phyloP scores from a whole-genome alignment of 2,329 filamentous ascomycete genomes.

The Fusarium sp. region DNA sequence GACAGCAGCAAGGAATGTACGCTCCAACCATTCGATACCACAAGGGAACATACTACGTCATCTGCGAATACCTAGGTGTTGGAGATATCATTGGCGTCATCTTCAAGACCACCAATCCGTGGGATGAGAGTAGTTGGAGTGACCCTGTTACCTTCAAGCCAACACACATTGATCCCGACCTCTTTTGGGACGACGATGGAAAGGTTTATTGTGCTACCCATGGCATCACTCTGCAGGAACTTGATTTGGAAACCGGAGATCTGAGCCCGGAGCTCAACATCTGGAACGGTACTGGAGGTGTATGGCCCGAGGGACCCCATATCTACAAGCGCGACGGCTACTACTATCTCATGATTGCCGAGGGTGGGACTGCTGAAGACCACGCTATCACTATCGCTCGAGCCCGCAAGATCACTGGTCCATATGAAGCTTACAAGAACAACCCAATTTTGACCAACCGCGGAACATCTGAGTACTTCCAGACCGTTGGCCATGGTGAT shows the following conservation, averaged over 20 bases:
- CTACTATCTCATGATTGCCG: slow-evolving; percentile 58
- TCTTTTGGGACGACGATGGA: slow-evolving; percentile 66
- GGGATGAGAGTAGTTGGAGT: slow-evolving; percentile 38
- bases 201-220: slow-evolving; percentile 59
- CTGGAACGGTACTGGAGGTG: slow-evolving; percentile 60
- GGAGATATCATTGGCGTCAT: slow-evolving; percentile 22
- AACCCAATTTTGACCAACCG: slow-evolving; percentile 54
- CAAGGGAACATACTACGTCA: slow-evolving; percentile 56
- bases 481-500: slow-evolving; percentile 48
- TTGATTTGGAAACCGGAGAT: slow-evolving; percentile 15
- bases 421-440: slow-evolving; percentile 48
- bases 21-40: slow-evolving; percentile 59
- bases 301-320: slow-evolving; percentile 63
- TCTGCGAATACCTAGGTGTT: slow-evolving; percentile 23
- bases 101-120: slow-evolving; percentile 34
- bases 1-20: slow-evolving; percentile 56
- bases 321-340: slow-evolving; percentile 55
- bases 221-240: slow-evolving; percentile 43
- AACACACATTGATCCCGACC: slow-evolving; percentile 54
- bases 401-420: slow-evolving; percentile 48
- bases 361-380: slow-evolving; percentile 55
- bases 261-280: slow-evolving; percentile 49
- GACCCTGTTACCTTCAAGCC: slow-evolving; percentile 42
- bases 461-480: slow-evolving; percentile 45
- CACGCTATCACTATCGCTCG: slow-evolving; percentile 53